Base-by-base conservation (phyloP, 2,329 filamentous ascomycete genomes). In the Ascochyta koolunga region DNA sequence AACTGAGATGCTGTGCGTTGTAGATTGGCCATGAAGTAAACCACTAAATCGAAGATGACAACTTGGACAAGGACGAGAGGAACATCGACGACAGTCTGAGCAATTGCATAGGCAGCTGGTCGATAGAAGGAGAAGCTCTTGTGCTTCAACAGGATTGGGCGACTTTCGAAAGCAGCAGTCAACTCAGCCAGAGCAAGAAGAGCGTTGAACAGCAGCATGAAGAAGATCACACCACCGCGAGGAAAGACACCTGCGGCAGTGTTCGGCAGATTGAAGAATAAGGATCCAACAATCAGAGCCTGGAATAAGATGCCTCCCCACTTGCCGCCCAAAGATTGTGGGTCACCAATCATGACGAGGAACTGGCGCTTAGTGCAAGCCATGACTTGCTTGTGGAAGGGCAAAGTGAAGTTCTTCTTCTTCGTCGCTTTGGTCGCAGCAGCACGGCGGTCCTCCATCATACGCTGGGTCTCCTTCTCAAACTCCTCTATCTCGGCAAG, bases 71-170 rank as follows among this genome's bases (percentile, higher is more conserved):
- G 71, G 0, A 86, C 80, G 8, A 86, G 71, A 0, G 85, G 84
- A 0, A 85, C 69, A 62, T 88, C 83, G 25, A 83, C 79, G 3
- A 84, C 76, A 0, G 82, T 83, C 55, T 85, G 82, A 0, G 83
- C 83, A 13, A 86, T 73, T 7, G 83, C 84, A 41, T 82, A 85
- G 16, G 85, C 84, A 0, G 83, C 78, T 2, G 85, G 85, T 4
- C 82, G 83, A 59, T 89, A 89, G 69, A 89, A 89, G 0, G 85
- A 86, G 59, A 89, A 89, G 21, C 81, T 85, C 66, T 89, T 89
- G 71, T 90, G 87, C 69, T 89, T 89, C 47, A 88, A 74, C 33
- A 90, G 72, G 50, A 90, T 88, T 0, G 86, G 86, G 38, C 86
- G 82, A 19, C 81, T 82, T 41, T 80, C 74, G 59, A 89, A 90